Evolutionary conservation across 805 yeast genomes (phyloP).

Genomic region (Nakazawaea laoshanensis): DNA sequence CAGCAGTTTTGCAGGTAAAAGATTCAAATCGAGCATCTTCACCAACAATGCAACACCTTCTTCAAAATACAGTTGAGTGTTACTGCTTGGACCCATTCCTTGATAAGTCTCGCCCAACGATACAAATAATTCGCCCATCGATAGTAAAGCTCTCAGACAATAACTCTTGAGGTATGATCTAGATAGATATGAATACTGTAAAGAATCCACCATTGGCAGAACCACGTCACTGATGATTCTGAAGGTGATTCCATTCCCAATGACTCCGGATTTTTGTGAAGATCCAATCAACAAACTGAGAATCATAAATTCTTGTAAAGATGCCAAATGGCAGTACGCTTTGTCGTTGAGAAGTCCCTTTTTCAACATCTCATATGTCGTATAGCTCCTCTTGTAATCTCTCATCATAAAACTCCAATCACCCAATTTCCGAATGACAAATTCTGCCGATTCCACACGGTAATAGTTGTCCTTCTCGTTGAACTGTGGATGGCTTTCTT

Average conservation of each 20-base stretch:
- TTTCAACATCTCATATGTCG: slow-evolving; percentile 74
- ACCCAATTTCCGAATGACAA: slow-evolving; percentile 71
- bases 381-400: slow-evolving; percentile 77
- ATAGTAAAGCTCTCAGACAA: slow-evolving; percentile 57
- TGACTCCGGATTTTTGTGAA: slow-evolving; percentile 29
- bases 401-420: slow-evolving; percentile 91
- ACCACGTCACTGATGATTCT: slow-evolving; percentile 46
- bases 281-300: slow-evolving; percentile 57
- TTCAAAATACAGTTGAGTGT: slow-evolving; percentile 33
- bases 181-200: slow-evolving; percentile 67
- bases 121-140: slow-evolving; percentile 64
- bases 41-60: slow-evolving; percentile 37
- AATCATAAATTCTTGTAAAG: slow-evolving; percentile 85
- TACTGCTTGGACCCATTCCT: slow-evolving; percentile 28
- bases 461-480: slow-evolving; percentile 50
- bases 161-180: slow-evolving; percentile 62
- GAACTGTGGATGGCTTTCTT: slow-evolving; percentile 27
- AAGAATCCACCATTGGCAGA: slow-evolving; percentile 59
- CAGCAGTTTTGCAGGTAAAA: slow-evolving; percentile 34
- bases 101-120: slow-evolving; percentile 32
- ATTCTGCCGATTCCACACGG: slow-evolving; percentile 56
- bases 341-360: slow-evolving; percentile 71
- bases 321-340: slow-evolving; percentile 75
- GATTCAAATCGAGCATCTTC: slow-evolving; percentile 35
- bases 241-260: slow-evolving; percentile 28